These are phyloP conservation scores for Corrigiola litoralis DNA, from an alignment of 179 eudicot species.

Conservation along the genomic window DNA sequence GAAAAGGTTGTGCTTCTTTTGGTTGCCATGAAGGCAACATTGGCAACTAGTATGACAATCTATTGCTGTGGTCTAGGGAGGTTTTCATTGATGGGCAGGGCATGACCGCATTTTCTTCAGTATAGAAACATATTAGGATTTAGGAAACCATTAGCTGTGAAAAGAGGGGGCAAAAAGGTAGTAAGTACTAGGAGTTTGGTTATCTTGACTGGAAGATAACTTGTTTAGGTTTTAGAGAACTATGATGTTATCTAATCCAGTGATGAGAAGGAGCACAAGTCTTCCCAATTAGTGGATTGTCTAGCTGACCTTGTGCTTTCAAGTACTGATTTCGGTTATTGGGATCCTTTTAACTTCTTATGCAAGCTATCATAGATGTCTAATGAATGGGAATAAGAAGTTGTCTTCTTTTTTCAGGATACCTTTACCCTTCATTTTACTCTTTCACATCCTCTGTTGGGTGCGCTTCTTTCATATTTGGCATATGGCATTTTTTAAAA, in stretches of 20 bases:
- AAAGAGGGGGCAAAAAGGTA: background rate
- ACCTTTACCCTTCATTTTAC: background rate
- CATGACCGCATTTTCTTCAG: too few species aligned
- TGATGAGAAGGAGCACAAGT: background rate
- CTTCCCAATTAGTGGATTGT: background rate
- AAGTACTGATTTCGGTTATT: background rate
- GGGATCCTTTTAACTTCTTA: too few species aligned
- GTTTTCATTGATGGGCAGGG: too few species aligned
- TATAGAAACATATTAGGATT: too few species aligned
- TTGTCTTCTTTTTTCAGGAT: background rate
- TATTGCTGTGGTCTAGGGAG: too few species aligned
- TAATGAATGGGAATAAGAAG: too few species aligned
- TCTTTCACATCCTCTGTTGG: background rate
- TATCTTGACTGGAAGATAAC: background rate
- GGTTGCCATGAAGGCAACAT: too few species aligned
- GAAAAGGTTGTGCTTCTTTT: too few species aligned
- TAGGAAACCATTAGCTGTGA: background rate
- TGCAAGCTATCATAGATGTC: too few species aligned
- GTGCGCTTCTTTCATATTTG: background rate
- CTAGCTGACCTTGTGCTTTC: background rate
- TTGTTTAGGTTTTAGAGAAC: background rate
- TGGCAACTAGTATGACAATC: too few species aligned
- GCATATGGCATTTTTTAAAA: background rate
- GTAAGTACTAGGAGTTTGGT: background rate
- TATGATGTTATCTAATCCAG: too few species aligned